A percentile compares a stretch with the other conserved stretches of the same genome.
Conservation (phyloP, 768 basidiomycete genomes). For the Collybiopsis luxurians region DNA sequence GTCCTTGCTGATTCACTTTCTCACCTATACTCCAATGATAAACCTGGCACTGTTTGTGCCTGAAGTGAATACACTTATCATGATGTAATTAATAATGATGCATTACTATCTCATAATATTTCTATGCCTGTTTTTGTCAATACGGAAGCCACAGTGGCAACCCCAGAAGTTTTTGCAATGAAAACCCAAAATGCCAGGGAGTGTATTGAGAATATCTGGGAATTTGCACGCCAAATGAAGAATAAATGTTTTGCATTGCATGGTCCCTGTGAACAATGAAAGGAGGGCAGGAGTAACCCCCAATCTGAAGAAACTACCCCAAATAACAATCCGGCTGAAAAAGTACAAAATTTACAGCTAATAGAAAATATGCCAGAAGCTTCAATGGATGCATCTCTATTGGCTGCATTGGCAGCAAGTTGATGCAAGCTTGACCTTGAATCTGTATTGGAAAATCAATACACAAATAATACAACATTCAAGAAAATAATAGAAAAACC, state of each 20-base stretch:
- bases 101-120: background rate
- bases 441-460: too few species aligned
- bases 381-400: too few species aligned
- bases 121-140: background rate
- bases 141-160: background rate
- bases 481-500: slow-evolving; percentile 8
- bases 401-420: too few species aligned
- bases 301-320: too few species aligned
- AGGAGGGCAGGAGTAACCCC: too few species aligned
- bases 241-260: slow-evolving; percentile 2
- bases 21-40: too few species aligned
- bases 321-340: too few species aligned
- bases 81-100: background rate
- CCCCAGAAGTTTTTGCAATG: background rate
- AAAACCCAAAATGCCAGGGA: background rate
- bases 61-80: background rate
- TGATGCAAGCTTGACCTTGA: too few species aligned
- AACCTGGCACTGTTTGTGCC: background rate
- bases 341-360: too few species aligned
- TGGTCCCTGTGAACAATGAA: too few species aligned
- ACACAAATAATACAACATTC: slow-evolving; percentile 17
- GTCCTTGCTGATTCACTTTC: too few species aligned
- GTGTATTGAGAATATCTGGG: background rate
- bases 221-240: background rate
- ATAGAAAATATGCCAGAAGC: too few species aligned